phyloP scores from a whole-genome alignment of 192 early-diverging fungal species.

The Gryganskiella cystojenkinii region DNA sequence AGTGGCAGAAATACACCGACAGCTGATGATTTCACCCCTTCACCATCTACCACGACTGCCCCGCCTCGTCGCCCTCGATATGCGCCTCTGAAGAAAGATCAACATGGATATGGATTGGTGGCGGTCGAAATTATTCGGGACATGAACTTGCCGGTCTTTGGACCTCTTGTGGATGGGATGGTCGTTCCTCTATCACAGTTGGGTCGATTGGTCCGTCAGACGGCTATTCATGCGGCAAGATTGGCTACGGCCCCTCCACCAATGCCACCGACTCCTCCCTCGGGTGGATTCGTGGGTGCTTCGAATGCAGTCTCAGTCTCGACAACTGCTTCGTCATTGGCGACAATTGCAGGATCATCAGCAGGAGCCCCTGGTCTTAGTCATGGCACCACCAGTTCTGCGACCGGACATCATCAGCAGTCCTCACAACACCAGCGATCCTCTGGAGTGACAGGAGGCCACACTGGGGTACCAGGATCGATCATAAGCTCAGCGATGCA shows the following conservation, averaged over 20 bases:
- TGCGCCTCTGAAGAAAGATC: background rate
- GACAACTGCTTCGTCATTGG: background rate
- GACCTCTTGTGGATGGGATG: conserved; percentile 85
- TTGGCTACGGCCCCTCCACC: conserved; percentile 45
- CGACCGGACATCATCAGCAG: background rate
- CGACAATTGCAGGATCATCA: background rate
- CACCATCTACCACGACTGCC: background rate
- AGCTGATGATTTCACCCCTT: background rate
- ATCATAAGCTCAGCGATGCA: conserved; percentile 31
- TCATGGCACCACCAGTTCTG: background rate
- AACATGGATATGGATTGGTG: conserved; percentile 46
- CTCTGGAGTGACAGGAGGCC: too few relatives aligned
- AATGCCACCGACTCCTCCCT: conserved; percentile 38
- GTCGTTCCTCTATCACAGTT: conserved; percentile 80
- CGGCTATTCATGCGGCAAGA: conserved; percentile 79
- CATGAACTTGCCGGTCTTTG: conserved; percentile 80
- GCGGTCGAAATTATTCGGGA: conserved; percentile 61
- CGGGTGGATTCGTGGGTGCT: conserved; percentile 4
- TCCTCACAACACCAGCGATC: background rate
- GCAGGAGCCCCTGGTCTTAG: background rate
- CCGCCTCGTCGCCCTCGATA: background rate
- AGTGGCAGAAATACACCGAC: background rate
- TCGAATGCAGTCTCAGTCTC: background rate
- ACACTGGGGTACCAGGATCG: background rate
- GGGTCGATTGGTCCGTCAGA: conserved; percentile 81